Percentiles rank a stretch among this genome's conserved stretches.
phyloP scores from a whole-genome alignment of 139 green algal genomes.

The Spirogloea muscicola region DNA sequence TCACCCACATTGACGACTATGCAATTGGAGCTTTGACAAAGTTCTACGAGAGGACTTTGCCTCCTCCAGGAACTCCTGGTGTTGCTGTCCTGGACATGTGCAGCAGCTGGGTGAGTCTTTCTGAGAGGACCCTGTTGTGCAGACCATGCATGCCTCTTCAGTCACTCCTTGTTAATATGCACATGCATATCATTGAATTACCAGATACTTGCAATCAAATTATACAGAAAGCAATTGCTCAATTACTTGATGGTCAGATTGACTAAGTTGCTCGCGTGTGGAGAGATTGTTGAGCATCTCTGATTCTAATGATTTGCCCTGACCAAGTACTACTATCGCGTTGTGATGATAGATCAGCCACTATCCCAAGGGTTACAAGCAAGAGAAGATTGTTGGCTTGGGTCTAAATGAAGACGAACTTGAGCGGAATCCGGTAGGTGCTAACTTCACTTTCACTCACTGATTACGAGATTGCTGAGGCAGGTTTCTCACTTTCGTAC shows the following conservation, averaged over 20 bases:
- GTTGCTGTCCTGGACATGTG: conserved; percentile 77
- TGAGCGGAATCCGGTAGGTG: conserved; percentile 54
- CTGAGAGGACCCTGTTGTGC: too few relatives aligned
- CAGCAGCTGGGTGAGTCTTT: conserved; percentile 63
- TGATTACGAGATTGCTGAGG: not conserved
- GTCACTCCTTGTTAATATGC: too few relatives aligned
- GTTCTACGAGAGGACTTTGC: conserved; percentile 69
- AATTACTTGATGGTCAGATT: not conserved
- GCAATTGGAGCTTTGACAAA: conserved; percentile 83
- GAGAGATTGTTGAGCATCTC: not conserved
- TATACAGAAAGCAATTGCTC: not conserved
- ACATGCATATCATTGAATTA: too few relatives aligned
- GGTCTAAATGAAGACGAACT: conserved; percentile 83
- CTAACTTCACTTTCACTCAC: not conserved
- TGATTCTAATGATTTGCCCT: not conserved
- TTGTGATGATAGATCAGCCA: conserved; percentile 55
- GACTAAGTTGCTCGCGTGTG: not conserved
- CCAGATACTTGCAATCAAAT: not conserved
- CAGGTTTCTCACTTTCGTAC: too few relatives aligned
- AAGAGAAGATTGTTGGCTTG: conserved; percentile 65
- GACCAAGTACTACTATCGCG: not conserved
- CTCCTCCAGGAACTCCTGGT: conserved; percentile 46
- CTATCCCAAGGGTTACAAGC: conserved; percentile 75
- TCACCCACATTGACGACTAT: conserved; percentile 91
- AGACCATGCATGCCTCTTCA: too few relatives aligned